Base-by-base conservation (phyloP, 306 rosid genomes). In the Trichosanthes truncata region DNA sequence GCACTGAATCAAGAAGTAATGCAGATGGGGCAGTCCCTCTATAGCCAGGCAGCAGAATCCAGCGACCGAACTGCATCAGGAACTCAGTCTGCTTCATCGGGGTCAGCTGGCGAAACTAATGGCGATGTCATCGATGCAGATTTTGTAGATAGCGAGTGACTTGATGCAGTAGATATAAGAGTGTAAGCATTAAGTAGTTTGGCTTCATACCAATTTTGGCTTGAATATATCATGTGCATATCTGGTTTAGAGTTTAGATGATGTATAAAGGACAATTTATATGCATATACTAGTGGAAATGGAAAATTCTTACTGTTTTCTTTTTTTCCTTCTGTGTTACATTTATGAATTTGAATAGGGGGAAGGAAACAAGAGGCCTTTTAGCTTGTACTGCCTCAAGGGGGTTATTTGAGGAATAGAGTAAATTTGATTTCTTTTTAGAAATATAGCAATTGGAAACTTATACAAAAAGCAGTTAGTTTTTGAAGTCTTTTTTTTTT, bases 1-100 rank as follows among this genome's bases (percentile, higher is more conserved):
- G 87, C 91, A 66, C 89, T 91, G 25, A 90, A 88, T 51, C 92
- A 87, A 84, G 94, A 91, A 82, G 94, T 91, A 6, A 90, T 89
- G 97, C 91, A 87, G 79, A 80, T 90, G 76, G 91, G 97, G 18
- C 91, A 88, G 81, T 88, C 91, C 52, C 87, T 91, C 12, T 91
- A 91, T 84, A 91, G 89, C 84, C 96, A 91, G 62, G 87, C 93
- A 63, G 86, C 93, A 68, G n/a, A n/a, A n/a, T 68, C 89, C 0
- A 92, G 93, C 0, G 81, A 84, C 3, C 76, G 69, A 41, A 77
- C 91, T 15, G 83, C 91, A 7, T 92, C 93, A 0, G 88, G 91
- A 33, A 78, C 79, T 1, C 92, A 88, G 49, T 76, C 92, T 45
- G 91, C 91, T 29, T 76, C 97, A 5, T 74, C 97, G 8, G 91